Evolutionary conservation across 1,139 yeast genomes (phyloP).

Genomic region (Saccharomycopsis crataegensis): DNA sequence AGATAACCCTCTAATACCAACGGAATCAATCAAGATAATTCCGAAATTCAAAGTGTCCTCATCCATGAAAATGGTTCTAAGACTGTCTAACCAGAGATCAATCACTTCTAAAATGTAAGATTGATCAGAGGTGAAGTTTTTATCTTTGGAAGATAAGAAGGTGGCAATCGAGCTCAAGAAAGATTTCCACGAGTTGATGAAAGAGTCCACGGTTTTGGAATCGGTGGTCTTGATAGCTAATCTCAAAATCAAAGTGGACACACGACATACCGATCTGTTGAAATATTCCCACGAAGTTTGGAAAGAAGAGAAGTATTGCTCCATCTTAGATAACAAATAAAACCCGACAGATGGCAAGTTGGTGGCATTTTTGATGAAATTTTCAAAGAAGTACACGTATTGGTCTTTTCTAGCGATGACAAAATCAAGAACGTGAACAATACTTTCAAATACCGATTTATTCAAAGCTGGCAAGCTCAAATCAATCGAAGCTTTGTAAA

Average conservation of each 20-base stretch:
- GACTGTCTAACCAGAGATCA: conserved; percentile 44
- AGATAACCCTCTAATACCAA: conserved; percentile 45
- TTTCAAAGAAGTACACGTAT: conserved; percentile 48
- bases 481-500: conserved; percentile 28
- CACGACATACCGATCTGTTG: conserved; percentile 58
- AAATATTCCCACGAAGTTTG: conserved; percentile 52
- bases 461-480: conserved; percentile 23
- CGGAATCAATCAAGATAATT: conserved; percentile 39
- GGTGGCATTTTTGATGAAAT: conserved; percentile 31
- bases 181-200: conserved; percentile 28
- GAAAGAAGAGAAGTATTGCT: conserved; percentile 42
- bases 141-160: conserved; percentile 43
- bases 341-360: conserved; percentile 45
- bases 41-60: conserved; percentile 35
- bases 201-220: conserved; percentile 28
- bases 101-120: conserved; percentile 48
- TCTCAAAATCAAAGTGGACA: conserved; percentile 44
- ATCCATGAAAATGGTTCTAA: conserved; percentile 36
- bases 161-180: conserved; percentile 37
- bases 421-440: conserved; percentile 53
- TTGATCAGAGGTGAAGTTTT: conserved; percentile 50
- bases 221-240: conserved; percentile 28
- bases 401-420: conserved; percentile 64
- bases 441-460: conserved; percentile 41
- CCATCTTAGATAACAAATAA: conserved; percentile 39